Base-by-base conservation (phyloP, 345 rosid species). In the Xanthoceras sorbifolium region DNA sequence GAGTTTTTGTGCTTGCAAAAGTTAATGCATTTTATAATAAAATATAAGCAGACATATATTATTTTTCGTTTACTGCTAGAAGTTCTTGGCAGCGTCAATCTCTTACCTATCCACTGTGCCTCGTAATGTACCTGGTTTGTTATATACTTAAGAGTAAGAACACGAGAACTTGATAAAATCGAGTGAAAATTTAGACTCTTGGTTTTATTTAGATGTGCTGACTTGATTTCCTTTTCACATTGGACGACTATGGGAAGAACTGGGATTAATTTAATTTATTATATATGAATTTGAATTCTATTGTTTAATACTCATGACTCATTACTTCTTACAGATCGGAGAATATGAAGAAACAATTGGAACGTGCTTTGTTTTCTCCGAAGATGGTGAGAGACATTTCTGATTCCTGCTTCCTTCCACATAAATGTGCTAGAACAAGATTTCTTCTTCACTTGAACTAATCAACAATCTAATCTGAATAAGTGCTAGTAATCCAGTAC, bases 261-360 rank as follows among this genome's bases (percentile, higher is more conserved):
- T 57, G 26, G 40, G 10, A 32, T 36, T 18, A 44, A 46, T 23
- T 42, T 67, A 18, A 18, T n/a, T 20, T 60, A 23, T 69, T 6
- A 28, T 52, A 69, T 4, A 14, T 67, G 26, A 31, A 3, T 17
- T 61, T 50, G 15, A 25, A 23, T 66, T 25, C 1, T 63, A 64
- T 48, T 18, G 54, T 18, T 29, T 73, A 23, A 38, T n/a, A 17
- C 18, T 17, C 32, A 22, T 61, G 20, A 64, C 62, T 57, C 32
- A 22, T 61, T 23, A 64, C 62, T 57, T 77, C 29, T 40, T 62
- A 54, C 88, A 89, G 92, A 83, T 89, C 48, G 90, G 90, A 71
- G 84, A 85, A 66, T 90, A 90, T 32, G 89, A 89, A 78, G 91
- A 89, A 82, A 87, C 91, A 62, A 79, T 86, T 23, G 93, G 93